phyloP scores from a whole-genome alignment of 1,284 basidiomycete genomes.

The Papiliotrema terrestris region DNA sequence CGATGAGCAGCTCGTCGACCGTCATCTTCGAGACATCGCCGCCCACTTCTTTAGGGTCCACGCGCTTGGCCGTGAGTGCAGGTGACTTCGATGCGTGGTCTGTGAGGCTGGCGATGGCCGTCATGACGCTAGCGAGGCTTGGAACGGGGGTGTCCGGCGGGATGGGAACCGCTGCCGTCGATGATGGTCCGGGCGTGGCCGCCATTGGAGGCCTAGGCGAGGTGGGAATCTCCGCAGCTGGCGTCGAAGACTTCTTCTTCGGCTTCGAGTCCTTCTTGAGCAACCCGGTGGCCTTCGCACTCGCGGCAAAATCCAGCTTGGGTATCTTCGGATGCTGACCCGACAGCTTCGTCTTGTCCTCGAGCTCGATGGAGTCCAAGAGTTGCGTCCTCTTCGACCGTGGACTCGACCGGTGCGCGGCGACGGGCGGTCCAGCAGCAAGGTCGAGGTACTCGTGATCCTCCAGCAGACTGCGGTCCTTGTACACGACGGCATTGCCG shows the following conservation, averaged over 20 bases:
- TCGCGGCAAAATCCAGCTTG: conserved; percentile 43
- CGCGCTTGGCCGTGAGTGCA: conserved; percentile 39
- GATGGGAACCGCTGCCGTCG: neutral
- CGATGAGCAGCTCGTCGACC: conserved; percentile 49
- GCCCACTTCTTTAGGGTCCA: conserved; percentile 29
- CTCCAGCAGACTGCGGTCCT: conserved; percentile 50
- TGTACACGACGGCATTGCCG: conserved; percentile 51
- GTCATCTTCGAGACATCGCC: conserved; percentile 46
- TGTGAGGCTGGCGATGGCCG: neutral
- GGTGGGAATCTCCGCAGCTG: neutral
- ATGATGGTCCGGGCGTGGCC: neutral
- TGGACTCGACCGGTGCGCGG: conserved; percentile 41
- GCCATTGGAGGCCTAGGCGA: too few relatives aligned
- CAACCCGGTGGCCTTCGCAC: conserved; percentile 36
- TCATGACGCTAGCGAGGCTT: conserved; percentile 6
- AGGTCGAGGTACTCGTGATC: conserved; percentile 52
- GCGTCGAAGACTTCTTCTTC: conserved; percentile 19
- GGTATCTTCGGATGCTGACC: conserved; percentile 40
- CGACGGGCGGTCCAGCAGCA: conserved; percentile 50
- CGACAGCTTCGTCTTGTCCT: conserved; percentile 43
- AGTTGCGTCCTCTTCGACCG: conserved; percentile 45
- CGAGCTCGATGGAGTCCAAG: conserved; percentile 48
- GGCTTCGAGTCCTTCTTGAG: conserved; percentile 32
- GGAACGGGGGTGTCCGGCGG: neutral
- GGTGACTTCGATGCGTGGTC: conserved; percentile 28